Percentiles rank a stretch among this genome's conserved stretches.
These are phyloP conservation scores for Plectosphaerella sp. DNA, from an alignment of 2,329 filamentous ascomycete genomes.

Conservation along the genomic window DNA sequence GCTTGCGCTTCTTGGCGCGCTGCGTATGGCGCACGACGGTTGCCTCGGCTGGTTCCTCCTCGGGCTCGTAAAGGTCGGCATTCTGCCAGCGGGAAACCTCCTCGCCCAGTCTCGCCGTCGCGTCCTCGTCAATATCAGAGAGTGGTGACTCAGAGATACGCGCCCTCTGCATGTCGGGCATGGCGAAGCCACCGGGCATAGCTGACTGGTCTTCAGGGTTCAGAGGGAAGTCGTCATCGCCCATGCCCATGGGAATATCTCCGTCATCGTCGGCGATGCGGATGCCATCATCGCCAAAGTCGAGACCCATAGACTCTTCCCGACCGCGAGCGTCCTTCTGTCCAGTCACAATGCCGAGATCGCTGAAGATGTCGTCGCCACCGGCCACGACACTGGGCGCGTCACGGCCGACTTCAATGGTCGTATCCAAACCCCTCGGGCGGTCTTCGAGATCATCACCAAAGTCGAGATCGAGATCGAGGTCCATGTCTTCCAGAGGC, in stretches of 20 bases:
- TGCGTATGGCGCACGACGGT: constrained; percentile 65
- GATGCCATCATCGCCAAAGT: constrained; percentile 49
- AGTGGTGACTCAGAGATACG: constrained; percentile 67
- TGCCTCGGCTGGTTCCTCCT: constrained; percentile 46
- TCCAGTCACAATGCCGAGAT: constrained; percentile 53
- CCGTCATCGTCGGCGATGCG: constrained; percentile 61
- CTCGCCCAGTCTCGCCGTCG: constrained; percentile 37
- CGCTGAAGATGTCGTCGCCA: constrained; percentile 67
- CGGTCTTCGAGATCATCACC: constrained; percentile 69
- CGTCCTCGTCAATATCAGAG: constrained; percentile 59
- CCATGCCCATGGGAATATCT: constrained; percentile 61
- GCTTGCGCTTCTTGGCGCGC: constrained; percentile 69
- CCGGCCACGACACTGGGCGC: constrained; percentile 63
- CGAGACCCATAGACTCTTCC: constrained; percentile 50
- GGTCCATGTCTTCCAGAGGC: constrained; percentile 62
- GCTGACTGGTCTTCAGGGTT: constrained; percentile 52
- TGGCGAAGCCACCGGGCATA: constrained; percentile 40
- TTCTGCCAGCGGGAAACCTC: constrained; percentile 48
- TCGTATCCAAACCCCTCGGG: constrained; percentile 46
- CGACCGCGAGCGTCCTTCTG: constrained; percentile 53
- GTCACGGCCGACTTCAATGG: constrained; percentile 87
- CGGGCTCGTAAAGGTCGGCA: constrained; percentile 58
- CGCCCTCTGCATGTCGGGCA: constrained; percentile 45
- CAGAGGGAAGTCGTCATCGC: constrained; percentile 60
- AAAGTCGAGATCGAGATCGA: constrained; percentile 71